A percentile compares a stretch with the other conserved stretches of the same genome.
Evolutionary conservation across 2,329 filamentous ascomycete species (phyloP).

Genomic region (Grosmannia clavigera): DNA sequence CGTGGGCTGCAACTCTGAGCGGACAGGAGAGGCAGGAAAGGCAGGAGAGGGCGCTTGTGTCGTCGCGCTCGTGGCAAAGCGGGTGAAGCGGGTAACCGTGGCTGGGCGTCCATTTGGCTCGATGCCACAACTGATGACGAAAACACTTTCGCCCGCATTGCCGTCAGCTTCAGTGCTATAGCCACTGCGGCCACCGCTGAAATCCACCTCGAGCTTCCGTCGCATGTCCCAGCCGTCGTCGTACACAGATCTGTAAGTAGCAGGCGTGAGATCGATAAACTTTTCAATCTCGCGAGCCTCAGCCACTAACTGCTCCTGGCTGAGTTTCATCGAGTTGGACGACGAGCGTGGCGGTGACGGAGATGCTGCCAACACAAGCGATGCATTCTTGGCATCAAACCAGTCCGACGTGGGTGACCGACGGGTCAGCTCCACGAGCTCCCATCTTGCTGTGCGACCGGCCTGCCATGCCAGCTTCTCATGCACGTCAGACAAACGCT

Average conservation of each 20-base stretch:
- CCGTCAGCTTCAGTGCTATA: background rate
- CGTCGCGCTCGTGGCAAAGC: background rate
- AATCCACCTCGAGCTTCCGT: conserved; percentile 74
- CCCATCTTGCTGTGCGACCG: conserved; percentile 70
- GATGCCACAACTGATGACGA: conserved; percentile 63
- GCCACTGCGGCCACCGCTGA: conserved; percentile 50
- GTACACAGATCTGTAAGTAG: conserved; percentile 66
- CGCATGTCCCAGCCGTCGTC: conserved; percentile 81
- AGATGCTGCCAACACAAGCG: conserved; percentile 61
- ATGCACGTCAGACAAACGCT: background rate
- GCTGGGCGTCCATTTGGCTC: conserved; percentile 22
- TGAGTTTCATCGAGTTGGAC: conserved; percentile 58
- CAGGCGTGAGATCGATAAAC: conserved; percentile 59
- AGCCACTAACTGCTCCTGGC: conserved; percentile 54
- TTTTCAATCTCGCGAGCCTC: conserved; percentile 75
- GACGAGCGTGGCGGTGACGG: conserved; percentile 57
- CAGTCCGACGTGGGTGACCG: conserved; percentile 61
- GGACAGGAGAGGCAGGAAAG: background rate
- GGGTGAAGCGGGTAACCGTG: conserved; percentile 29
- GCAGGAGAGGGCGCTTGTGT: background rate
- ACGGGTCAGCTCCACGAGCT: conserved; percentile 64
- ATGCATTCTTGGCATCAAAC: conserved; percentile 50
- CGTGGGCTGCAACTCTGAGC: background rate
- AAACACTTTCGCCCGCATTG: conserved; percentile 58
- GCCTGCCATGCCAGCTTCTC: conserved; percentile 59